These are phyloP conservation scores for Pistacia integerrima DNA, from an alignment of 345 rosid species.

Conservation along the genomic window DNA sequence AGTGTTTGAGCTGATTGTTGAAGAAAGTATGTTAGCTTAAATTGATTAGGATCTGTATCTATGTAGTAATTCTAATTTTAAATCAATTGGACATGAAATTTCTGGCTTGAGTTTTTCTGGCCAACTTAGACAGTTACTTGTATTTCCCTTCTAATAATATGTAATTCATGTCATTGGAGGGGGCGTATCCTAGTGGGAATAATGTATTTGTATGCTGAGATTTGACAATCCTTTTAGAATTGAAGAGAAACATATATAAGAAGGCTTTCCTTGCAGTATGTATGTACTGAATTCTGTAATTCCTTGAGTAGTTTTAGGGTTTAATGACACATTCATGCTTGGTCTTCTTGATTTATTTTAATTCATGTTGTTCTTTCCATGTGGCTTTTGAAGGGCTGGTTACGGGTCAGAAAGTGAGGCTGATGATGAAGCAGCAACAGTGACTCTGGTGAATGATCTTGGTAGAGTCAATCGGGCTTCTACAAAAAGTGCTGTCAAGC, in stretches of 20 bases:
- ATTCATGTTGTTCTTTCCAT: constrained; percentile 9
- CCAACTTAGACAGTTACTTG: background rate
- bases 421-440: constrained; percentile 92
- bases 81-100: background rate
- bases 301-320: background rate
- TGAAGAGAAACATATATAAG: too few relatives aligned
- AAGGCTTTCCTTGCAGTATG: background rate
- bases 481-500: constrained; percentile 79
- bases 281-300: background rate
- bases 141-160: background rate
- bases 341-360: background rate
- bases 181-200: background rate
- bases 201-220: background rate
- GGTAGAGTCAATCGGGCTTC: constrained; percentile 74
- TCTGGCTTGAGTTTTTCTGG: background rate
- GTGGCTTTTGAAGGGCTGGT: constrained; percentile 60
- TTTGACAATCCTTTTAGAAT: background rate
- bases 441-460: constrained; percentile 72
- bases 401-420: constrained; percentile 97
- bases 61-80: too few relatives aligned
- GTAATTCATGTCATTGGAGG: background rate
- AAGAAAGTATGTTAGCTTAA: too few relatives aligned
- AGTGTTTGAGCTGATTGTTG: too few relatives aligned
- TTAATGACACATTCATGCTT: background rate
- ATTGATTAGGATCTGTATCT: too few relatives aligned